These are phyloP conservation scores for Thelephora ganbajun DNA, from an alignment of 768 basidiomycete genomes.

Conservation along the genomic window DNA sequence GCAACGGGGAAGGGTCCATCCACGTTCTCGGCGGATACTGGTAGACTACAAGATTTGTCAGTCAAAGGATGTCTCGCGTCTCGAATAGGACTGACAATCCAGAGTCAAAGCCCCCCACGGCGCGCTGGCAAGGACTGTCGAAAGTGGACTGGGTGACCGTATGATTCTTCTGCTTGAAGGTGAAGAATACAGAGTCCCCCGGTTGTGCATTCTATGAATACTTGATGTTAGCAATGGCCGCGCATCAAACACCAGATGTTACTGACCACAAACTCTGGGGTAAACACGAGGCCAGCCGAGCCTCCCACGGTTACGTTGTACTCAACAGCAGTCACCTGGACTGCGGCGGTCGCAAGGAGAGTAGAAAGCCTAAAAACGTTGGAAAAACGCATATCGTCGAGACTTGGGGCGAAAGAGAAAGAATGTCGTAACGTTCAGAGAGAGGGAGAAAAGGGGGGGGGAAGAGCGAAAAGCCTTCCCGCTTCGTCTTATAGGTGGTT, in stretches of 20 bases:
- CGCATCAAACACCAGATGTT: not conserved
- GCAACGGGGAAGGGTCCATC: constrained; percentile 31
- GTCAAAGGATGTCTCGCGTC: constrained; percentile 11
- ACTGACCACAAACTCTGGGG: constrained; percentile 22
- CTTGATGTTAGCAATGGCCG: not conserved
- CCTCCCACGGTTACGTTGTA: constrained; percentile 37
- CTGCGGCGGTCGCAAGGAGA: constrained; percentile 15
- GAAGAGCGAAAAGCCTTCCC: too few species aligned
- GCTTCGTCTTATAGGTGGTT: too few species aligned
- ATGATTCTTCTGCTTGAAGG: constrained; percentile 41
- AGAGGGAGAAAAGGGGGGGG: too few species aligned
- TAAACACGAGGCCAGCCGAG: constrained; percentile 23
- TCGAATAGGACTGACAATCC: constrained; percentile 33
- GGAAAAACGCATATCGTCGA: constrained; percentile 1
- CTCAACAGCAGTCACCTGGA: constrained; percentile 22
- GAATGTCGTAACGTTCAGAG: too few species aligned
- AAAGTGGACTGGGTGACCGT: constrained; percentile 45
- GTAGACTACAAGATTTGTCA: constrained; percentile 21
- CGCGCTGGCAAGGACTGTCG: constrained; percentile 28
- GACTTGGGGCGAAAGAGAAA: not conserved
- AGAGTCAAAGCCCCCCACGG: constrained; percentile 37
- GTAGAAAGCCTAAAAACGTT: constrained; percentile 10
- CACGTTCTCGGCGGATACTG: constrained; percentile 28
- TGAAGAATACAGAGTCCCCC: constrained; percentile 36
- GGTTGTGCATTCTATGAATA: constrained; percentile 24